phyloP scores from a whole-genome alignment of 176 grass and related monocot genomes.

The Echinochloa phyllopogon region DNA sequence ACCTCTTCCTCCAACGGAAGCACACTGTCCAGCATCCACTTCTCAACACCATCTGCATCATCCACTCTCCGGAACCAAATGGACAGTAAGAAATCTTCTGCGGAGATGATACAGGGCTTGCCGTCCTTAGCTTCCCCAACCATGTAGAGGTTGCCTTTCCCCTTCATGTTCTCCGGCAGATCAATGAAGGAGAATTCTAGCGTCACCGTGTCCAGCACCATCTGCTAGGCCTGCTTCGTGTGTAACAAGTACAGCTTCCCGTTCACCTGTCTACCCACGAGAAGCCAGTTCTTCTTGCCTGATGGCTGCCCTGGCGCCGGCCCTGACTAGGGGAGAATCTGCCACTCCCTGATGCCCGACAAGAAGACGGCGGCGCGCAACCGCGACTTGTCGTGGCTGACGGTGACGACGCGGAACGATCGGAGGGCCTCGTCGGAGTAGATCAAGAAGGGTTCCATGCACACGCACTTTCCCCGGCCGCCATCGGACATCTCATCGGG shows the following conservation, averaged over 20 bases:
- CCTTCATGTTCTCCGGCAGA: not conserved
- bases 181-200: not conserved
- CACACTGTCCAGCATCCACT: slow-evolving; percentile 20
- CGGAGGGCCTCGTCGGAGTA: not conserved
- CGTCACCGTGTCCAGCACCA: not conserved
- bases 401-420: not conserved
- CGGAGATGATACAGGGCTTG: slow-evolving; percentile 1
- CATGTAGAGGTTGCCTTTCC: not conserved
- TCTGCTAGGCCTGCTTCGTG: not conserved
- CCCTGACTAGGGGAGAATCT: not conserved
- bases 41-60: not conserved
- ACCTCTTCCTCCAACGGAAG: not conserved
- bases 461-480: not conserved
- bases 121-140: slow-evolving; percentile 8
- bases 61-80: not conserved
- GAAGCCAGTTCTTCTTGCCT: not conserved
- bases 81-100: not conserved
- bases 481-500: not conserved
- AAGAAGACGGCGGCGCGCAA: not conserved
- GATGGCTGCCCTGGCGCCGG: not conserved
- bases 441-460: not conserved
- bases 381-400: not conserved
- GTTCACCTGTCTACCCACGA: not conserved
- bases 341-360: not conserved
- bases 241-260: not conserved